These are phyloP conservation scores for Angophora floribunda DNA, from an alignment of 345 rosid species.

Conservation along the genomic window DNA sequence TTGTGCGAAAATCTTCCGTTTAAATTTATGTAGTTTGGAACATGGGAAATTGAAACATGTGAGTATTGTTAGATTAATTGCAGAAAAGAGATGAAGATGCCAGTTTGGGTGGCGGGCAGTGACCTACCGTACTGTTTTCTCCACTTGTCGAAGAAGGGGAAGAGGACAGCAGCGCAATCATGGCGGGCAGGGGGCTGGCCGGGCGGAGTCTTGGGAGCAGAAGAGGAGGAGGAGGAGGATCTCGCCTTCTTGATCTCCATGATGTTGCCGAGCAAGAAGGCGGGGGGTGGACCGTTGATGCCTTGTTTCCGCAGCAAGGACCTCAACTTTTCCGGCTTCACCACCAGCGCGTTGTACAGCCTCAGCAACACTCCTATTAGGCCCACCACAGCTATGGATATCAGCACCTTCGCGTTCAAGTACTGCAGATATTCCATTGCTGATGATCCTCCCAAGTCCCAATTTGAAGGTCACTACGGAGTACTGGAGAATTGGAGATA, in stretches of 20 bases:
- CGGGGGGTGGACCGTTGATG: constrained; percentile 24
- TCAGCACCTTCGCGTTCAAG: not conserved
- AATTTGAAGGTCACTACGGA: not conserved
- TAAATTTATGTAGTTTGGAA: not conserved
- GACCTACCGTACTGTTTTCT: constrained; percentile 19
- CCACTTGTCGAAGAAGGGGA: constrained; percentile 28
- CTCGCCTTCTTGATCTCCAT: constrained; percentile 21
- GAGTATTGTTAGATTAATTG: not conserved
- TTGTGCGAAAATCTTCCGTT: not conserved
- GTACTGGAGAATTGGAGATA: not conserved
- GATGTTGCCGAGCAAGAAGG: constrained; percentile 30
- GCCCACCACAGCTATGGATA: not conserved
- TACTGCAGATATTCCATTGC: not conserved
- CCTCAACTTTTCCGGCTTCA: constrained; percentile 25
- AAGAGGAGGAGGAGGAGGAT: not conserved
- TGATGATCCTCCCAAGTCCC: not conserved
- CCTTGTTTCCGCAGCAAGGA: constrained; percentile 22
- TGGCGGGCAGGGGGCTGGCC: constrained; percentile 6
- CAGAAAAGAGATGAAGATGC: not conserved
- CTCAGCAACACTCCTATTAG: constrained; percentile 2
- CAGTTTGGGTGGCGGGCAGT: not conserved
- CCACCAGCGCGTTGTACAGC: constrained; percentile 9
- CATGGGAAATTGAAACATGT: not conserved
- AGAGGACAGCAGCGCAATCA: constrained; percentile 16
- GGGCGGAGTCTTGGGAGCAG: not conserved